phyloP scores from a whole-genome alignment of 2,329 filamentous ascomycete species.

The Pseudogymnoascus sp. region DNA sequence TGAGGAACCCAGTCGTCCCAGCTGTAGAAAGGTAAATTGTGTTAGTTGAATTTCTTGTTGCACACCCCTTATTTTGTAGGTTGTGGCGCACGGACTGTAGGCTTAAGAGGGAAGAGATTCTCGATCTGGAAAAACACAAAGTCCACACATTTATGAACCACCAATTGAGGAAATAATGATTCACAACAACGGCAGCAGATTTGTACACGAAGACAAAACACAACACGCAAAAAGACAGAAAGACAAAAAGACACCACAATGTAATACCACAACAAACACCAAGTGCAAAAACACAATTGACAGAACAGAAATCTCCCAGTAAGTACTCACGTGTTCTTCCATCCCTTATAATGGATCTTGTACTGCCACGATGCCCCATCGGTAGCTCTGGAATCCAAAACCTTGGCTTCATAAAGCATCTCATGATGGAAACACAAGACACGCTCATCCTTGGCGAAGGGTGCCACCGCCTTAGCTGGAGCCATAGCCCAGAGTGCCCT shows the following conservation, averaged over 20 bases:
- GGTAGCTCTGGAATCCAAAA: conserved; percentile 67
- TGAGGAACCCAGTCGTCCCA: conserved; percentile 99
- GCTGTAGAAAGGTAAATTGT: conserved; percentile 32
- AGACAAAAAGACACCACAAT: background rate
- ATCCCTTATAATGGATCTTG: conserved; percentile 96
- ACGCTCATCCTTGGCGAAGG: conserved; percentile 68
- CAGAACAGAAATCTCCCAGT: background rate
- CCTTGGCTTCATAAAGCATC: conserved; percentile 94
- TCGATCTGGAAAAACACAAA: background rate
- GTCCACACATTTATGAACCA: background rate
- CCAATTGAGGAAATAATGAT: background rate
- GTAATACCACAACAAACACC: background rate
- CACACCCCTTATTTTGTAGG: background rate
- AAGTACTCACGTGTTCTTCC: conserved; percentile 81
- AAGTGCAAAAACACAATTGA: background rate
- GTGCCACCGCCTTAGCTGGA: conserved; percentile 24
- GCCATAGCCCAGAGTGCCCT: conserved; percentile 20
- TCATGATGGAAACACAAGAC: conserved; percentile 97
- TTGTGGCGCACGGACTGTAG: background rate
- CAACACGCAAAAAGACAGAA: background rate
- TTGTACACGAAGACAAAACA: background rate
- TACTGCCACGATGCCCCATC: conserved; percentile 70
- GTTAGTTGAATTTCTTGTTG: background rate
- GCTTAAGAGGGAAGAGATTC: background rate
- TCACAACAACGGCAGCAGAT: background rate